Conservation (phyloP, 176 grass and related monocot species). For the Carex myosuroides region DNA sequence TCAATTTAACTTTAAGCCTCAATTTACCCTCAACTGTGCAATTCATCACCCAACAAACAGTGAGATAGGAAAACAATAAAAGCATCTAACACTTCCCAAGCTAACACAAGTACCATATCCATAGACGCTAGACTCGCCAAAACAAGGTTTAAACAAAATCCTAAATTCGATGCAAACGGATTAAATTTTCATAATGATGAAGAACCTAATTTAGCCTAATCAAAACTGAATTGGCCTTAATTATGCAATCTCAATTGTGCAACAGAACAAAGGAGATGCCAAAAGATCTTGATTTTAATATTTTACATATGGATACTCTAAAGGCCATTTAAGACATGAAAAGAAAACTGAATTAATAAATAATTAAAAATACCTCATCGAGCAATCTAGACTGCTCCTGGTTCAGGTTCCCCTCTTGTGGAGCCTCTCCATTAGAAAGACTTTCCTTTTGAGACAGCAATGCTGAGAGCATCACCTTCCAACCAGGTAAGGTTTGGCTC, state of each 20-base stretch:
- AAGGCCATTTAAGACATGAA: not conserved
- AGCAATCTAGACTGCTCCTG: constrained; percentile 35
- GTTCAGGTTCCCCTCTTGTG: constrained; percentile 26
- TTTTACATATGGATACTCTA: not conserved
- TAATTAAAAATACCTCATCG: constrained; percentile 44
- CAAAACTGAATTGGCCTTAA: not conserved
- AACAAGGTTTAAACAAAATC: not conserved
- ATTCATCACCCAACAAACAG: not conserved
- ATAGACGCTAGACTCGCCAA: not conserved
- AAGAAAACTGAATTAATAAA: constrained; percentile 28
- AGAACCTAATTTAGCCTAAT: not conserved
- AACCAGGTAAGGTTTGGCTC: constrained; percentile 49
- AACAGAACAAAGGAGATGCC: not conserved
- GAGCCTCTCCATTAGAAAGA: constrained; percentile 21
- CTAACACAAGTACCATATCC: not conserved
- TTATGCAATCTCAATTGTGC: not conserved
- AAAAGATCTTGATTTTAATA: not conserved
- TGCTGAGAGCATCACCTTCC: constrained; percentile 61
- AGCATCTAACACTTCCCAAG: not conserved
- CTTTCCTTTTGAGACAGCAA: constrained; percentile 52
- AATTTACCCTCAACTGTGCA: not conserved
- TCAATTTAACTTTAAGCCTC: not conserved
- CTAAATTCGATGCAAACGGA: not conserved
- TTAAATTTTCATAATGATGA: no score
- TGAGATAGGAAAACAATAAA: not conserved